Evolutionary conservation across 202 grass and related monocot species (phyloP).

Genomic region (Bolboschoenoplectus hybrid): DNA sequence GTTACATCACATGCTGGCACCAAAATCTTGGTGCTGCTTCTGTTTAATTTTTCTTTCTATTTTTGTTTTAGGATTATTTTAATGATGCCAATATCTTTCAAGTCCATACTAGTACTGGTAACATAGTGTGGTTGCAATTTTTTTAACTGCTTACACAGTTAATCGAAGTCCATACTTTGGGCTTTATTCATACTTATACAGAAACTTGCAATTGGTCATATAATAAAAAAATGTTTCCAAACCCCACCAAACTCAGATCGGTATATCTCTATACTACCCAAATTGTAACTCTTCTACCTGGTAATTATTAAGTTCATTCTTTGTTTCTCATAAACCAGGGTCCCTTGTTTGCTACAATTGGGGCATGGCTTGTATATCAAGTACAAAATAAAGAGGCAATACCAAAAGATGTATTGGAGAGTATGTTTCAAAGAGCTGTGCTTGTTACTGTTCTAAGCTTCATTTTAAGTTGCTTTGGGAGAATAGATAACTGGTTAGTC

Average conservation of each 20-base stretch:
- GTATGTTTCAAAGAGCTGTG: slow-evolving; percentile 67
- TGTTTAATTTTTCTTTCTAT: slow-evolving; percentile 15
- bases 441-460: slow-evolving; percentile 58
- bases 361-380: slow-evolving; percentile 81
- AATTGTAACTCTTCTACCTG: slow-evolving; percentile 12
- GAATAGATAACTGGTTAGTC: slow-evolving; percentile 75
- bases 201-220: background rate
- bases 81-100: background rate
- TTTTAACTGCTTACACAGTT: background rate
- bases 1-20: background rate
- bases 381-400: slow-evolving; percentile 66
- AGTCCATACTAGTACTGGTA: background rate
- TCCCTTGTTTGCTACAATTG: slow-evolving; percentile 68
- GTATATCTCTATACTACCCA: background rate
- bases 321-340: slow-evolving; percentile 47
- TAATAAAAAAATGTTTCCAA: background rate
- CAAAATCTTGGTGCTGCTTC: background rate
- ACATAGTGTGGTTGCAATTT: background rate
- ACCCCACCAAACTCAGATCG: background rate
- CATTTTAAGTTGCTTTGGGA: slow-evolving; percentile 62
- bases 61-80: background rate
- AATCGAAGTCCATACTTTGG: background rate
- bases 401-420: slow-evolving; percentile 60
- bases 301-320: slow-evolving; percentile 21
- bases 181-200: background rate